Conservation (phyloP, 2,329 filamentous ascomycete species). For the Talaromyces amestolkiae region DNA sequence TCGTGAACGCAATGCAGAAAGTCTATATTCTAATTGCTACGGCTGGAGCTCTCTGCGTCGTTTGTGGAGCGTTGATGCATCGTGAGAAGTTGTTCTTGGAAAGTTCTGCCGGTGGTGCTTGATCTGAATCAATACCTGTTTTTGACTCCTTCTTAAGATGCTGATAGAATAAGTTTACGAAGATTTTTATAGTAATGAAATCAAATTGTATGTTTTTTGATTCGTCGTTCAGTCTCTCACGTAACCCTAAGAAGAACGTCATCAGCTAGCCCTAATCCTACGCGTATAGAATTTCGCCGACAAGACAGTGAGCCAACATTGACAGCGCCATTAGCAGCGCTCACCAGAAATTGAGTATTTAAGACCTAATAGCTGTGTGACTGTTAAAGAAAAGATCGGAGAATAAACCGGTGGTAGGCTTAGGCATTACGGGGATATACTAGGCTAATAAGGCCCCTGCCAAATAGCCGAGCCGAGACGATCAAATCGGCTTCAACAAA, state of each 20-base stretch:
- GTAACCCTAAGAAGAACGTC: background rate
- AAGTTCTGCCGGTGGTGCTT: background rate
- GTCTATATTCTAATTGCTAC: background rate
- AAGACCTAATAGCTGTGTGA: background rate
- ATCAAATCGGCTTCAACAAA: slow-evolving; percentile 4
- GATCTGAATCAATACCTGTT: background rate
- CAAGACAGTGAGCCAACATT: no score
- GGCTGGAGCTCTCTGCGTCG: background rate
- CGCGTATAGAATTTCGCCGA: no score
- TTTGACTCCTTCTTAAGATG: background rate
- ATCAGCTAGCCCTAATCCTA: background rate
- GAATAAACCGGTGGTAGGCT: background rate
- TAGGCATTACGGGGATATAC: background rate
- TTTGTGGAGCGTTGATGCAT: background rate
- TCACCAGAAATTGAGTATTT: background rate
- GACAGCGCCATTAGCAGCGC: no score
- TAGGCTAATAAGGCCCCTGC: background rate
- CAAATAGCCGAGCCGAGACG: background rate
- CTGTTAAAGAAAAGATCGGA: background rate
- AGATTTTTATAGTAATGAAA: background rate
- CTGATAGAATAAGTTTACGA: no score
- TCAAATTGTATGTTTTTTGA: background rate
- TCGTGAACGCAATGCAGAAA: background rate
- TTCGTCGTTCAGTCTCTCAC: background rate
- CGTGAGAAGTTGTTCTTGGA: background rate